These are phyloP conservation scores for Phylloporus sp. DNA, from an alignment of 768 basidiomycete species.

Conservation along the genomic window DNA sequence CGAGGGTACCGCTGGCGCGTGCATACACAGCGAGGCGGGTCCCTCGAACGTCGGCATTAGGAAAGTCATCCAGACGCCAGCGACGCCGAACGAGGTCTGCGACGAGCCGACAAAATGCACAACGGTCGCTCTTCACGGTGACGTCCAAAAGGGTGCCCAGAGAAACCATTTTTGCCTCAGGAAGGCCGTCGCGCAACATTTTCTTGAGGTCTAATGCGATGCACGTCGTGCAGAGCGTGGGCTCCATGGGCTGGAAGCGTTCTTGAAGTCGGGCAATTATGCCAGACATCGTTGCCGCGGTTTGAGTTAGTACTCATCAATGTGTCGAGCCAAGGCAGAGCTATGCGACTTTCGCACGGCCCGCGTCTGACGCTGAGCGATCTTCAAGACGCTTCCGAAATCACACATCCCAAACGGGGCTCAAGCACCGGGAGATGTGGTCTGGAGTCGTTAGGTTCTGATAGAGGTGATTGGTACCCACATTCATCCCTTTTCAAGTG, in stretches of 20 bases:
- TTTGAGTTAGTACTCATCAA: too few relatives aligned
- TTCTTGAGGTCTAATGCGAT: conserved; percentile 5
- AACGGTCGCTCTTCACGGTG: background rate
- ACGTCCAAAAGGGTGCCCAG: conserved; percentile 12
- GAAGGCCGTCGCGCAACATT: conserved; percentile 14
- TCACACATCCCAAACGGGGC: too few relatives aligned
- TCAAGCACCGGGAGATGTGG: too few relatives aligned
- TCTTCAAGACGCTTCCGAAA: too few relatives aligned
- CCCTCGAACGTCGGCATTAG: conserved; percentile 5
- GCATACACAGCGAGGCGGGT: conserved; percentile 5
- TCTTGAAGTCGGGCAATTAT: conserved; percentile 3
- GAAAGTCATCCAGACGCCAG: conserved; percentile 16
- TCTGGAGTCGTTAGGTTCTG: too few relatives aligned
- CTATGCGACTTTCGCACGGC: too few relatives aligned
- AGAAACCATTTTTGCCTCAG: background rate
- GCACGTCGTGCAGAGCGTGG: conserved; percentile 11
- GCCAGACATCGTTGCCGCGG: conserved; percentile 5
- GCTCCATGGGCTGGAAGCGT: background rate
- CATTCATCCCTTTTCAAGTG: too few relatives aligned
- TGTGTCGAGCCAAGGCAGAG: too few relatives aligned
- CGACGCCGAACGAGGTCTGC: conserved; percentile 3
- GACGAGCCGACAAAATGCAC: conserved; percentile 16
- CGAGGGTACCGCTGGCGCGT: background rate
- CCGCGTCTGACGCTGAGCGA: too few relatives aligned
- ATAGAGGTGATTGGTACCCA: too few relatives aligned